Evolutionary conservation across 805 yeast species (phyloP).

Genomic region (Candida coquimbonensis): DNA sequence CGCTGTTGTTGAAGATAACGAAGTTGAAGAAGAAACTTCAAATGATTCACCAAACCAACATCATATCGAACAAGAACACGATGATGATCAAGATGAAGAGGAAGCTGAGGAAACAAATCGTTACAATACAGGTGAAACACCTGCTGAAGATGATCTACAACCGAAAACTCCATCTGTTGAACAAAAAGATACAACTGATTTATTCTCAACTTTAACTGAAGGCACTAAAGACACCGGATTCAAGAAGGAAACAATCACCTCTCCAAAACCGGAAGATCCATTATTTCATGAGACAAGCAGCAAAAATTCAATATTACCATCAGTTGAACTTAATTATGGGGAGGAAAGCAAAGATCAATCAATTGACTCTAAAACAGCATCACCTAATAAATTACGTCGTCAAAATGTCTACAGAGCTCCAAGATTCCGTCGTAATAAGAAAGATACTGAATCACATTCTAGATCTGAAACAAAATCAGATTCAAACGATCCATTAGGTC

Average conservation of each 20-base stretch:
- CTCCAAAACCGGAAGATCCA: constrained; percentile 27
- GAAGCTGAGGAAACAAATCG: not conserved
- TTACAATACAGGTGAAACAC: not conserved
- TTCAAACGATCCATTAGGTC: constrained; percentile 26
- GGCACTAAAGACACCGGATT: constrained; percentile 23
- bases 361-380: constrained; percentile 6
- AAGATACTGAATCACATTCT: not conserved
- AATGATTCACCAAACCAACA: not conserved
- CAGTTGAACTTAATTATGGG: constrained; percentile 7
- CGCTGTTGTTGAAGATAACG: constrained; percentile 2
- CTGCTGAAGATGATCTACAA: not conserved
- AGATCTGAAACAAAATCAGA: constrained; percentile 3
- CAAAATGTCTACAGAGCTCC: constrained; percentile 41
- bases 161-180: constrained; percentile 5
- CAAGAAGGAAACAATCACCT: constrained; percentile 10
- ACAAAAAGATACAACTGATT: constrained; percentile 16
- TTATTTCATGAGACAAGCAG: constrained; percentile 25
- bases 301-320: constrained; percentile 2
- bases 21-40: constrained; percentile 1
- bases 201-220: constrained; percentile 38
- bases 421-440: constrained; percentile 33
- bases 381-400: constrained; percentile 37
- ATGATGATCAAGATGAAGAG: not conserved
- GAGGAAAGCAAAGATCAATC: constrained; percentile 11
- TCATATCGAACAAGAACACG: constrained; percentile 3